Conservation (phyloP, 2,329 filamentous ascomycete genomes). For the Colletotrichum musicola region DNA sequence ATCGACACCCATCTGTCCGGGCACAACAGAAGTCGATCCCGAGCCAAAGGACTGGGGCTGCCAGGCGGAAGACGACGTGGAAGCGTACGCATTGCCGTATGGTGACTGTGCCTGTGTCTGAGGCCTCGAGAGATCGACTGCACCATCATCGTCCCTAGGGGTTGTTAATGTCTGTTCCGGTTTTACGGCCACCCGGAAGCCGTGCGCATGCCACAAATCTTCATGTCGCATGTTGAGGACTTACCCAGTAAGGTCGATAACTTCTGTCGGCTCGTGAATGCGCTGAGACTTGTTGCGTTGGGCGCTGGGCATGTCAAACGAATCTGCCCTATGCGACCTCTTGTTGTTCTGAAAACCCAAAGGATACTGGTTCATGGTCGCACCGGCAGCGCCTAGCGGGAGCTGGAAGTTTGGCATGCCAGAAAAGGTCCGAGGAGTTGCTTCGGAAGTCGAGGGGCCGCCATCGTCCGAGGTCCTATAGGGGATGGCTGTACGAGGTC, state of each 20-base stretch:
- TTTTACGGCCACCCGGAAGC: too few species aligned
- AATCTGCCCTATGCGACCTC: slow-evolving; percentile 20
- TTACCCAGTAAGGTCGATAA: slow-evolving; percentile 60
- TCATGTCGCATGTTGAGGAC: slow-evolving; percentile 9
- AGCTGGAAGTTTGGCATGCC: neutral
- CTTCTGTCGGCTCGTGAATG: slow-evolving; percentile 39
- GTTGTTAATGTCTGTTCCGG: slow-evolving; percentile 36
- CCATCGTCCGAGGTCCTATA: slow-evolving; percentile 8
- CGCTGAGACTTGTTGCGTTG: slow-evolving; percentile 30
- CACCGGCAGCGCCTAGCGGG: neutral
- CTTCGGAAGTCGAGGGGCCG: neutral
- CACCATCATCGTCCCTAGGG: slow-evolving; percentile 51
- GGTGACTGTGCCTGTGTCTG: neutral
- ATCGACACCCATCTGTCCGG: too few species aligned
- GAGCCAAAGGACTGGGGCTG: too few species aligned
- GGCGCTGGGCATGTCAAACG: slow-evolving; percentile 5
- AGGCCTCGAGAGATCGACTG: slow-evolving; percentile 30
- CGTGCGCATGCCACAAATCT: too few species aligned
- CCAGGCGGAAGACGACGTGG: neutral
- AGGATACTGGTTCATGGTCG: neutral
- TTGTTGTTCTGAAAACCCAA: slow-evolving; percentile 25
- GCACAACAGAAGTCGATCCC: too few species aligned
- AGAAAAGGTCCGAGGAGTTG: neutral
- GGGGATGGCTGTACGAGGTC: neutral
- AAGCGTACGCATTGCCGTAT: neutral